Conservation (phyloP, 176 grass and related monocot species). For the Alopecurus myosuroides region DNA sequence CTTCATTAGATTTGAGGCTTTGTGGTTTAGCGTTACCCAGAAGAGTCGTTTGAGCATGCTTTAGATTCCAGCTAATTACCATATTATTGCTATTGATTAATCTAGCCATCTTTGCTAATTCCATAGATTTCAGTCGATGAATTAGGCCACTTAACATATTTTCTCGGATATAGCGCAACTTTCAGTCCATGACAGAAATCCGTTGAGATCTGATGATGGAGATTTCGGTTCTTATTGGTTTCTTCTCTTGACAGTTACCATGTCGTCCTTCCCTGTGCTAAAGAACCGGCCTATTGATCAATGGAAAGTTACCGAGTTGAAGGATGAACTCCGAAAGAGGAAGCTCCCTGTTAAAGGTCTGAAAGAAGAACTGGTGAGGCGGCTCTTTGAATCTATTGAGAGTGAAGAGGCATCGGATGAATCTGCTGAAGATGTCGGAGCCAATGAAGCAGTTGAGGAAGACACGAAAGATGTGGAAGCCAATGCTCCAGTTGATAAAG, state of each 20-base stretch:
- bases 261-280: slow-evolving; percentile 75
- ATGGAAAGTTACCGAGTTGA: slow-evolving; percentile 94
- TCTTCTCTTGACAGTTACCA: slow-evolving; percentile 40
- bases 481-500: neutral
- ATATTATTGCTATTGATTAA: neutral
- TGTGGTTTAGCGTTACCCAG: neutral
- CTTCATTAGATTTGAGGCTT: neutral
- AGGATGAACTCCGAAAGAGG: slow-evolving; percentile 86
- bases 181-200: neutral
- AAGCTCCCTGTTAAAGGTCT: slow-evolving; percentile 77
- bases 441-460: neutral
- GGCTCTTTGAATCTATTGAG: slow-evolving; percentile 69
- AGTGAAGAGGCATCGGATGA: slow-evolving; percentile 30
- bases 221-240: neutral
- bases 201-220: neutral
- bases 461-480: neutral
- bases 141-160: neutral
- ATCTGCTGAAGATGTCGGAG: slow-evolving; percentile 13
- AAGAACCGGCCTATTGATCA: slow-evolving; percentile 94
- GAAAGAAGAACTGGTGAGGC: slow-evolving; percentile 93
- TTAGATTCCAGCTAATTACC: neutral
- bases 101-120: neutral
- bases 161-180: neutral
- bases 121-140: neutral
- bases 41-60: neutral